These are phyloP conservation scores for Vaccinium macrocarpon DNA, from an alignment of 148 eudicot genomes.

Conservation along the genomic window DNA sequence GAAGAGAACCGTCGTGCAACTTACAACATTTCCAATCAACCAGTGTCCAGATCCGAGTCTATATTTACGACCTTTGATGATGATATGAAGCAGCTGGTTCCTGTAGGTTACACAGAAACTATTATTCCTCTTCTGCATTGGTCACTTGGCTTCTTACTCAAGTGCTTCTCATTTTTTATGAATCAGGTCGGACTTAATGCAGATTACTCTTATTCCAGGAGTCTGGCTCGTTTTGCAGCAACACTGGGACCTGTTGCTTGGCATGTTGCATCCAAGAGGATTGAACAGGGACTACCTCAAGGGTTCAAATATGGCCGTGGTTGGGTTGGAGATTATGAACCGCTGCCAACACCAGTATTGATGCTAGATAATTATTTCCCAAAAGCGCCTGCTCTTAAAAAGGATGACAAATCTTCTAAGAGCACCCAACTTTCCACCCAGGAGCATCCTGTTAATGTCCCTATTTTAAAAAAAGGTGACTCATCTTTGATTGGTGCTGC, in stretches of 20 bases:
- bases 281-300: conserved; percentile 67
- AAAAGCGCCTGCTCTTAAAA: conserved; percentile 39
- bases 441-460: conserved; percentile 15
- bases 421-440: conserved; percentile 23
- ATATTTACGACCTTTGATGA: conserved; percentile 61
- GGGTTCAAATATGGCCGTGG: conserved; percentile 84
- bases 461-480: conserved; percentile 24
- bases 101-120: conserved; percentile 48
- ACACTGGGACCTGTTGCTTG: conserved; percentile 86
- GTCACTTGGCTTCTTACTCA: conserved; percentile 13
- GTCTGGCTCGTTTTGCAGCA: conserved; percentile 88
- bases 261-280: conserved; percentile 71
- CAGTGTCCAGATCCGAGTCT: conserved; percentile 40
- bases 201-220: conserved; percentile 80
- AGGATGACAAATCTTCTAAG: conserved; percentile 26
- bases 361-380: conserved; percentile 33
- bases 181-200: conserved; percentile 77
- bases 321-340: conserved; percentile 92
- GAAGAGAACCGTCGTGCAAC: conserved; percentile 80
- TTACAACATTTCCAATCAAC: conserved; percentile 42
- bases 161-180: conserved; percentile 11
- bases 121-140: background rate
- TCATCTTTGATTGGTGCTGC: conserved; percentile 29
- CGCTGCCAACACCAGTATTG: conserved; percentile 63
- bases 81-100: conserved; percentile 76